Base-by-base conservation (phyloP, 768 basidiomycete genomes). In the Tulasnella sp. region DNA sequence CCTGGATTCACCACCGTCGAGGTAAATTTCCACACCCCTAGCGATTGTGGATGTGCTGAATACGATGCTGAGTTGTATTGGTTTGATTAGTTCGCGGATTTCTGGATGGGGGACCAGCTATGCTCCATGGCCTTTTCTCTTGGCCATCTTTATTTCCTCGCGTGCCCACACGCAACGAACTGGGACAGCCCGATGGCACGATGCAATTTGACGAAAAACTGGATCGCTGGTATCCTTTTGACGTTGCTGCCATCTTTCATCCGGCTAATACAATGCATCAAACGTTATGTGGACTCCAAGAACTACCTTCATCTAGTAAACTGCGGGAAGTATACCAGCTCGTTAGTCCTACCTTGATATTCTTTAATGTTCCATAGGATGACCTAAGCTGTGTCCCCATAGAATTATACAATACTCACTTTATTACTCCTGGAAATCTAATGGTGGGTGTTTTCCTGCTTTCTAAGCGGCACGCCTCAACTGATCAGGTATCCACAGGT, bases 81-180 rank as follows among this genome's bases (percentile, higher is more conserved):
- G n/a, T n/a, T n/a, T n/a, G n/a, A n/a, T 7, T 15, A 87, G 83
- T 92, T 92, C 68, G 72, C 83, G 15, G 89, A 90, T 75, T 88
- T 91, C 80, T 92, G 89, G 89, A 76, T 91, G 69, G 89, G 87
- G 13, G 89, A 92, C 67, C 87, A 90, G 65, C 78, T 88, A 66
- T 88, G 86, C 72, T 90, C 86, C 64, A 75, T 96, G 43, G 71
- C 77, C 4, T 94, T 86, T 71, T 78, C 85, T 0, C 68, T 94
- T 9, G 80, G 84, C 17, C 84, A 85, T 65, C 67, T 94, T 3
- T 86, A 79, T 70, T 79, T 86, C 64, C 70, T 94, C 58, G 81
- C 72, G 1, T 98, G 95, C 66, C 76, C 82, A 9, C 93, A 93
- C 65, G 71, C 73, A 3, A 69, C 76, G 34, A 74, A 75, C 4